Base-by-base conservation (phyloP, 345 rosid genomes). In the Eucalyptus rudis region DNA sequence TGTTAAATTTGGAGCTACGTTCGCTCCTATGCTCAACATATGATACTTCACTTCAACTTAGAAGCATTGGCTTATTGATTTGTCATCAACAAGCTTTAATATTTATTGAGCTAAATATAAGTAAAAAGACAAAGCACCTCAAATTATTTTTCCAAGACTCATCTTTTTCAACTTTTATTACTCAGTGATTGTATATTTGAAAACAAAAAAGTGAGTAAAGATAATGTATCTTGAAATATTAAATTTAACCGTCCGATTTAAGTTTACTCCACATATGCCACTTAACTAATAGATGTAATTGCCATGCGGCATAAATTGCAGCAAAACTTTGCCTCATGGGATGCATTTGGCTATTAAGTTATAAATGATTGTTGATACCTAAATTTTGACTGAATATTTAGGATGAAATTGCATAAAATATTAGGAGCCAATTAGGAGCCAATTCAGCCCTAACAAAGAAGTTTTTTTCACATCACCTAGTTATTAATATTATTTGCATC, bases 361-460 rank as follows among this genome's bases (percentile, higher is more conserved):
- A 24, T 56, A 24, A 24, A 56, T 56, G 5, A 10, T 56, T 56
- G 13, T 56, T 4, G 1, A 10, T 2, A 24, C 3, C 1, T 4
- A 91, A 10, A 11, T 22, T 49, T 49, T 33, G 9, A 1, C 13
- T 4, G 24, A 56, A 56, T 56, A 22, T 4, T 56, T 2, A 56
- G 0, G 3, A 24, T 1, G 17, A 51, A 51, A 51, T 51, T 51
- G 22, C 9, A 51, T 17, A 51, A 6, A 6, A 17, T 7, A 51
- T 51, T 51, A 51, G 19, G 54, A 51, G 17, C 3, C 17, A 4
- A 49, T 49, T 4, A 12, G 5, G 50, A 49, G 51, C 50, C 16
- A 51, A 6, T 51, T 51, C 4, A 0, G 0, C 56, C 56, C 0
- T 52, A 52, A 52, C 0, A 3, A 52, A 52, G 0, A 52, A 52